Evolutionary conservation across 1,139 yeast genomes (phyloP), one percentile per base, ranked within the genome.

Genomic region (Taphrina communis): DNA sequence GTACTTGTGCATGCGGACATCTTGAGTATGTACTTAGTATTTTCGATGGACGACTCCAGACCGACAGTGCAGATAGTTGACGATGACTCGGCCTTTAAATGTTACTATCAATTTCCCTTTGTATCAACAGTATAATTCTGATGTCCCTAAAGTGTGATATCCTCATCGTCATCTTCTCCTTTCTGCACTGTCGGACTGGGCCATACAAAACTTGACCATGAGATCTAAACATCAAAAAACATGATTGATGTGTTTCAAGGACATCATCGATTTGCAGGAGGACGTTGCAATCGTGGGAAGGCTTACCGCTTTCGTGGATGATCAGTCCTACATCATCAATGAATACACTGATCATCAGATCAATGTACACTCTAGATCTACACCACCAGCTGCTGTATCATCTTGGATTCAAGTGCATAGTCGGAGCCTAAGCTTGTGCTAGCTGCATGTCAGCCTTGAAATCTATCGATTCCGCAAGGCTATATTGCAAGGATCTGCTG

Each of bases 401-500:
- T 25, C 31, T 25, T 25, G 31, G 31, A 25, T 25, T 25, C 4
- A 25, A 25, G 31, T 25, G 31, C 31, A 25, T 25, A 25, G 31
- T 25, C 31, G 31, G 31, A 25, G 31, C 31, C 31, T 25, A 25
- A 25, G 31, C 31, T 25, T 25, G 31, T 25, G 31, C 31, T 25
- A 12, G 19, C 9, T 11, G 48, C 48, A 58, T 58, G 62, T 44
- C 61, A 12, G 61, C 48, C 19, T 35, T 55, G 48, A 21, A 35
- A 17, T 63, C 67, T 7, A 35, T 72, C 14, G 60, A 67, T 6
- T 51, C 71, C 3, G 74, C 74, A 2, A 69, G 72, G 42, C 36
- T 48, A 35, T 55, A 68, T 61, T 72, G 72, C 55, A 51, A 35
- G 51, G 65, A 70, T n/a, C 51, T 72, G n/a, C 70, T 78, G 25